These are phyloP conservation scores for Fusarium sp. DNA, from an alignment of 2,329 filamentous ascomycete species.

Conservation along the genomic window DNA sequence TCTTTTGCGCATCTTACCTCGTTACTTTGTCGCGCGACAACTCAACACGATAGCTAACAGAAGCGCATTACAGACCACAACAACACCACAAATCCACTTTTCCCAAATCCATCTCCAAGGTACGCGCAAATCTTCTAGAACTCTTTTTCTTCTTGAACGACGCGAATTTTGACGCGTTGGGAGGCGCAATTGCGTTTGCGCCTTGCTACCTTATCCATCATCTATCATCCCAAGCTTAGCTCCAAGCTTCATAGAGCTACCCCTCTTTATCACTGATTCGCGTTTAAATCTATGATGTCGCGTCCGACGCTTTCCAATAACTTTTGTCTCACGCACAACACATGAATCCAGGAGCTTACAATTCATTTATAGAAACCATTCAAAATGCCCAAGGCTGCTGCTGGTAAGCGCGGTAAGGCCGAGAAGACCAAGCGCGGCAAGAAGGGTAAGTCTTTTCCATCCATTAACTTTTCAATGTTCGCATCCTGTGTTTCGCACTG, in stretches of 20 bases:
- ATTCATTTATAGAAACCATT: conserved; percentile 48
- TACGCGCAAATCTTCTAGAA: conserved; percentile 32
- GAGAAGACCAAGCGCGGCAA: conserved; percentile 66
- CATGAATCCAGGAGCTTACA: conserved; percentile 31
- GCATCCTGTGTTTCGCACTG: background rate
- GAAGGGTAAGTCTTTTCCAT: conserved; percentile 65
- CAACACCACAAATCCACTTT: conserved; percentile 27
- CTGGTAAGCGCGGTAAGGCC: conserved; percentile 66
- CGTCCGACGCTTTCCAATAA: background rate
- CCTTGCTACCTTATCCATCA: conserved; percentile 38
- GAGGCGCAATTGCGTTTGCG: conserved; percentile 49
- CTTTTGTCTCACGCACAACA: background rate
- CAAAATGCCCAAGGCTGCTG: conserved; percentile 71
- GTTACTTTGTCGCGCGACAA: conserved; percentile 28
- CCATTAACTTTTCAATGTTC: background rate
- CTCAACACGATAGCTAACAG: conserved; percentile 42
- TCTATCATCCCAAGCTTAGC: conserved; percentile 24
- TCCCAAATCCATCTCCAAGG: conserved; percentile 37
- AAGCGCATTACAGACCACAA: conserved; percentile 49
- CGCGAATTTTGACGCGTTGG: conserved; percentile 33
- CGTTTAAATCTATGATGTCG: background rate
- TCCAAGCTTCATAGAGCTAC: conserved; percentile 41
- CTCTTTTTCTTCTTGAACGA: conserved; percentile 33
- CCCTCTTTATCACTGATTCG: conserved; percentile 36
- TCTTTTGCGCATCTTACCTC: conserved; percentile 33